These are phyloP conservation scores for Cyclospora cayetanensis DNA, from an alignment of 169 alveolate genomes.

Conservation along the genomic window DNA sequence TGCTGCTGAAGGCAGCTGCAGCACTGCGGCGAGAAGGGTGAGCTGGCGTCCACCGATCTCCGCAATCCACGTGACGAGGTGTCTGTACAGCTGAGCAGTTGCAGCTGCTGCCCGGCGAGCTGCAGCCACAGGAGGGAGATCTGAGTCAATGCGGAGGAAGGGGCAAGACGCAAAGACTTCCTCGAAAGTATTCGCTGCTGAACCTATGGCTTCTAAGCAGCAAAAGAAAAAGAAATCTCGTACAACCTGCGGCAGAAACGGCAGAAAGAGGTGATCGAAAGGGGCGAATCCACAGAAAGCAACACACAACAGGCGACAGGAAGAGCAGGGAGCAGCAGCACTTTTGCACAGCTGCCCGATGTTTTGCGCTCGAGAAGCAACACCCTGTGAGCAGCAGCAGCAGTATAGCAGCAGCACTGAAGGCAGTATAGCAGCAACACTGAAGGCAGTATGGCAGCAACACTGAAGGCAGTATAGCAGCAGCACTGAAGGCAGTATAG, in stretches of 20 bases:
- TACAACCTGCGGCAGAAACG: constrained; percentile 47
- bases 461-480: background rate
- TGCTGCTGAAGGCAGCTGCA: constrained; percentile 50
- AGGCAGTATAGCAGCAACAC: constrained; percentile 3
- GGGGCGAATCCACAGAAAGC: too few species aligned
- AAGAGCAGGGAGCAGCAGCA: too few species aligned
- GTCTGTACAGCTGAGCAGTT: constrained; percentile 44
- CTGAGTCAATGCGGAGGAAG: background rate
- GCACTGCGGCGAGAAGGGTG: constrained; percentile 34
- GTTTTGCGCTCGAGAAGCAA: too few species aligned
- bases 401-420: background rate
- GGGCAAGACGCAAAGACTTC: background rate
- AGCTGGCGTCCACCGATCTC: constrained; percentile 20
- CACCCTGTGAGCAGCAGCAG: constrained; percentile 53
- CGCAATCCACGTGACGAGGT: constrained; percentile 11
- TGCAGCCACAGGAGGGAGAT: constrained; percentile 6
- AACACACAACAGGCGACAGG: too few species aligned
- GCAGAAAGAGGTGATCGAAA: too few species aligned
- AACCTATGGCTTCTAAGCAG: constrained; percentile 29
- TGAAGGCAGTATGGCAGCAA: background rate
- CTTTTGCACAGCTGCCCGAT: too few species aligned
- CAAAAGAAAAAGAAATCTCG: constrained; percentile 36
- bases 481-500: background rate
- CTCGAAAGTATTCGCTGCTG: background rate
- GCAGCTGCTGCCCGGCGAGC: constrained; percentile 50